These are phyloP conservation scores for Candida buenavistaensis DNA, from an alignment of 1,139 yeast genomes.

Conservation along the genomic window DNA sequence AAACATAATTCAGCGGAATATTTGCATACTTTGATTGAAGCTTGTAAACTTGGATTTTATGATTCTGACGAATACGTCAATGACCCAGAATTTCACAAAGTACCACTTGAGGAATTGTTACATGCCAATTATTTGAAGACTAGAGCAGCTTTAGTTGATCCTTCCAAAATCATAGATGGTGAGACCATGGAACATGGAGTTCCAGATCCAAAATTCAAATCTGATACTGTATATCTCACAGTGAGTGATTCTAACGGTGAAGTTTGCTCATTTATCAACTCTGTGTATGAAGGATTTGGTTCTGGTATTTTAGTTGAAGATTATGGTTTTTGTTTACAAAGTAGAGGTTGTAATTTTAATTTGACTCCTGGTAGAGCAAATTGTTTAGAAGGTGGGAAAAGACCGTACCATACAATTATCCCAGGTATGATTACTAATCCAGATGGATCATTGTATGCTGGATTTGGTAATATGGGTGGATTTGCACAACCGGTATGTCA, in stretches of 20 bases:
- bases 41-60: slow-evolving; percentile 70
- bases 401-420: slow-evolving; percentile 83
- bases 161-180: slow-evolving; percentile 41
- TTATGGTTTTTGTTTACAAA: slow-evolving; percentile 71
- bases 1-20: slow-evolving; percentile 73
- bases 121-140: slow-evolving; percentile 44
- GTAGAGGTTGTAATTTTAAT: slow-evolving; percentile 76
- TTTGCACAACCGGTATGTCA: slow-evolving; percentile 89
- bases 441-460: slow-evolving; percentile 53
- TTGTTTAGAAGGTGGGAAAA: slow-evolving; percentile 64
- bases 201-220: slow-evolving; percentile 62
- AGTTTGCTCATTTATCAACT: slow-evolving; percentile 80
- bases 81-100: slow-evolving; percentile 52
- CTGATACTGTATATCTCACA: slow-evolving; percentile 78
- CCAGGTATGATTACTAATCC: slow-evolving; percentile 65
- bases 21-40: slow-evolving; percentile 66
- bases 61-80: slow-evolving; percentile 77
- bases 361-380: slow-evolving; percentile 59
- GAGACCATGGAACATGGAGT: slow-evolving; percentile 50
- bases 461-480: slow-evolving; percentile 87
- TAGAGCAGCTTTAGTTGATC: slow-evolving; percentile 50
- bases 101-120: slow-evolving; percentile 37
- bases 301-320: slow-evolving; percentile 68
- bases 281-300: slow-evolving; percentile 73
- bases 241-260: slow-evolving; percentile 72